Evolutionary conservation across 495 filamentous ascomycete species (phyloP), one percentile per base, ranked within the genome.

Genomic region (Talaromyces thailandensis): DNA sequence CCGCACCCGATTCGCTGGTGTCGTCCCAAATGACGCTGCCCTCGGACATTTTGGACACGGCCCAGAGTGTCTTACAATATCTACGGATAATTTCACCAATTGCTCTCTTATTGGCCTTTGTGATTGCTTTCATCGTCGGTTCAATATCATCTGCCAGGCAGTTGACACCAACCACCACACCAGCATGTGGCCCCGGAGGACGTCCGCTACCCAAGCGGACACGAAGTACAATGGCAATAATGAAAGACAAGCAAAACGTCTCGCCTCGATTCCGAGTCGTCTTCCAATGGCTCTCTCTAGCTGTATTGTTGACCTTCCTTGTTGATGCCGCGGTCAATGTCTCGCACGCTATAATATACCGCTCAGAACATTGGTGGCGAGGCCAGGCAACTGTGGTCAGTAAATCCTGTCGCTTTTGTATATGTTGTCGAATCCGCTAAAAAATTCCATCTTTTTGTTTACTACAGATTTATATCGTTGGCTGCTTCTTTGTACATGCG

Each of bases 361-460:
- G 81, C 57, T 77, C 87, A 28, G 79, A 89, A 65, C 78, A 84
- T 45, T 97, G 93, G 92, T 97, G 93, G 94, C 94, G 91, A 69
- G 91, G 90, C 28, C 85, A 96, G 74, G 79, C 89, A 29, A 82
- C 86, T 61, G 88, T 88, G 71, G 93, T 98, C 86, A 76, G 89
- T 82, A 21, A 37, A 63, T 43, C 28, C 18, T 18, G 48, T 65
- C 55, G 29, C 26, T 9, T 25, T 11, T 43, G 0, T 28, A 53
- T 28, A 9, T 24, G 14, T 53, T 53, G 21, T 55, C 12, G 23
- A 25, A 28, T 16, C 58, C 62, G 60, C 32, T 53, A 24, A 56
- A 24, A 56, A 59, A 53, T 63, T 57, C 14, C 62, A 62, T 56
- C 52, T 32, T 48, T 18, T 16, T 63, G 9, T 18, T n/a, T 64